phyloP scores from a whole-genome alignment of 331 rosid species.

The Dryas integrifolia region DNA sequence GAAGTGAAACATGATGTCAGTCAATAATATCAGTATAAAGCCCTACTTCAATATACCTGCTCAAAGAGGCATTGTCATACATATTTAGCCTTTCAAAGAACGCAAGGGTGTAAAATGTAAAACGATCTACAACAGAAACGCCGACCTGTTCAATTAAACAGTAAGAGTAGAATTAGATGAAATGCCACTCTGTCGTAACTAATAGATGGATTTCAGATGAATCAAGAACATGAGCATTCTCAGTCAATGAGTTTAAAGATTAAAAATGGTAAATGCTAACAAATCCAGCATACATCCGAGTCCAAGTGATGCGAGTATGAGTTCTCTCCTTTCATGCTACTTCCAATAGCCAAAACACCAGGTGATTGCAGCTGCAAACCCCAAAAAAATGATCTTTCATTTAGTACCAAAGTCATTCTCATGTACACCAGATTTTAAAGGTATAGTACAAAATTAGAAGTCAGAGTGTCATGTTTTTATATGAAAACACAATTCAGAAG shows the following conservation, averaged over 20 bases:
- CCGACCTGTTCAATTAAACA: slow-evolving; percentile 58
- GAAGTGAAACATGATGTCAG: background rate
- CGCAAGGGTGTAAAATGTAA: slow-evolving; percentile 80
- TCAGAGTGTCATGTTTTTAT: background rate
- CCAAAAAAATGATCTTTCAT: slow-evolving; percentile 27
- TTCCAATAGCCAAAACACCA: slow-evolving; percentile 90
- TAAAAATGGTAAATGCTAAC: background rate
- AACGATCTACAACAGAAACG: slow-evolving; percentile 94
- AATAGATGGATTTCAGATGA: background rate
- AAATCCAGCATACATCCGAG: slow-evolving; percentile 64
- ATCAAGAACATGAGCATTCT: slow-evolving; percentile 17
- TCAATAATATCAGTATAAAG: background rate
- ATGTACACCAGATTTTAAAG: background rate
- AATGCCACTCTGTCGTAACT: slow-evolving; percentile 1
- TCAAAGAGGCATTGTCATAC: slow-evolving; percentile 86
- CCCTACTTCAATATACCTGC: slow-evolving; percentile 49
- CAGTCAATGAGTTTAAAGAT: background rate
- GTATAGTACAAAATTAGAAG: background rate
- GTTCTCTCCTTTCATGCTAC: slow-evolving; percentile 96
- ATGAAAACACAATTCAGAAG: background rate
- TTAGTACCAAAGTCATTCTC: slow-evolving; percentile 11
- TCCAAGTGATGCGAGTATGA: slow-evolving; percentile 98
- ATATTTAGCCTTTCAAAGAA: slow-evolving; percentile 91
- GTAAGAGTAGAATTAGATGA: slow-evolving; percentile 9
- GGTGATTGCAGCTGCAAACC: slow-evolving; percentile 89